Conservation (phyloP, 2,329 filamentous ascomycete species). For the Ophiostoma montium region DNA sequence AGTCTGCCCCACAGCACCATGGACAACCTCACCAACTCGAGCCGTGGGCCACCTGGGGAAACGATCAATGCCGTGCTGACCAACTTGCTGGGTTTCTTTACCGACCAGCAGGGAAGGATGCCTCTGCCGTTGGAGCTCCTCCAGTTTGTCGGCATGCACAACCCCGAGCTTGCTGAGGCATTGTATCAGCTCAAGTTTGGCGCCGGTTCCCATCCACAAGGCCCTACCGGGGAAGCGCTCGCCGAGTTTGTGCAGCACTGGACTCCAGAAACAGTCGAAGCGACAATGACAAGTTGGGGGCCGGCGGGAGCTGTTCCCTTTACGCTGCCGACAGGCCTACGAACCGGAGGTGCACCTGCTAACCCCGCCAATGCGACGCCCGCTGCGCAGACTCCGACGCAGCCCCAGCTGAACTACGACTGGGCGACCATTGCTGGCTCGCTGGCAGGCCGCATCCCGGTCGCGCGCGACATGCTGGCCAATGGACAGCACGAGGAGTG, state of each 20-base stretch:
- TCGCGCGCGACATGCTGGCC: neutral
- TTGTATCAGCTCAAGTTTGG: neutral
- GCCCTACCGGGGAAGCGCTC: neutral
- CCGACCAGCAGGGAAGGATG: neutral
- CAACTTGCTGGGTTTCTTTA: neutral
- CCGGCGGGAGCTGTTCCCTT: no score
- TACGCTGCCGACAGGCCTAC: no score
- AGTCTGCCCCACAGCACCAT: neutral
- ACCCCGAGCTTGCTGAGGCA: neutral
- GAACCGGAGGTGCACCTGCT: no score
- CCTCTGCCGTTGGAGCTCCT: neutral
- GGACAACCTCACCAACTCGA: neutral
- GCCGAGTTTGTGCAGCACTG: neutral
- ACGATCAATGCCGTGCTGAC: neutral
- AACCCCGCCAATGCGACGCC: no score
- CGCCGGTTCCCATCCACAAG: neutral
- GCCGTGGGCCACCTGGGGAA: neutral
- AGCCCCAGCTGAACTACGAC: neutral
- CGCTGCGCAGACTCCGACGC: no score
- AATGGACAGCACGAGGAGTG: neutral
- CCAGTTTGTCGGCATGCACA: neutral
- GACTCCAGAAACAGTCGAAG: neutral
- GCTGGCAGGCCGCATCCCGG: neutral
- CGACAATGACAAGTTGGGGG: neutral
- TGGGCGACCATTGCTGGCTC: neutral